Evolutionary conservation across 805 yeast genomes (phyloP).

Genomic region (Candida hispaniensis): DNA sequence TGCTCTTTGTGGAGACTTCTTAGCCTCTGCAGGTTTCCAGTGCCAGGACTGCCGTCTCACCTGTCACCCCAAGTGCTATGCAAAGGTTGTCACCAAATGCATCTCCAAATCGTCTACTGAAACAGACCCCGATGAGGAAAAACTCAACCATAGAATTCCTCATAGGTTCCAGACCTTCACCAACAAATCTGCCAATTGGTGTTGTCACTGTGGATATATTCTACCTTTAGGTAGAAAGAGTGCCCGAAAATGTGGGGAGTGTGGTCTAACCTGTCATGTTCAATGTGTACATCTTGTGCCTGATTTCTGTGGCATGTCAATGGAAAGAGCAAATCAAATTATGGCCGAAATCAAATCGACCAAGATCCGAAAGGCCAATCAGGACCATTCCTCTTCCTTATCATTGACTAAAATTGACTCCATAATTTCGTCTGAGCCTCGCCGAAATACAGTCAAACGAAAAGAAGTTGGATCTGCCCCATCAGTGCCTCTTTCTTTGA

Average conservation of each 20-base stretch:
- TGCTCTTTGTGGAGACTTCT: constrained; percentile 92
- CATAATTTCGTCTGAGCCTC: constrained; percentile 15
- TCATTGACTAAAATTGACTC: neutral
- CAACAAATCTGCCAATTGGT: constrained; percentile 96
- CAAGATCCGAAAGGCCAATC: constrained; percentile 31
- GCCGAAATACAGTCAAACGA: constrained; percentile 23
- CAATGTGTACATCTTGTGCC: constrained; percentile 92
- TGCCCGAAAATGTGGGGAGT: constrained; percentile 76
- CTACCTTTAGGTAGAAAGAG: constrained; percentile 92
- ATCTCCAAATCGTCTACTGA: constrained; percentile 63
- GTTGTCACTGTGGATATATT: constrained; percentile 97
- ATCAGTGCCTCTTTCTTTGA: constrained; percentile 14
- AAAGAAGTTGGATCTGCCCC: constrained; percentile 25
- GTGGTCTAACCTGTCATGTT: constrained; percentile 92
- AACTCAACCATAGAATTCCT: constrained; percentile 91
- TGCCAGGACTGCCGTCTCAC: constrained; percentile 71
- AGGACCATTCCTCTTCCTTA: constrained; percentile 1
- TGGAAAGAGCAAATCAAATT: constrained; percentile 91
- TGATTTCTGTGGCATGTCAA: constrained; percentile 96
- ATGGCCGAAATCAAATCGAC: constrained; percentile 74
- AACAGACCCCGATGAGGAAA: constrained; percentile 57
- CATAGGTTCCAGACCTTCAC: constrained; percentile 90
- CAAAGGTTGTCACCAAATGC: constrained; percentile 70
- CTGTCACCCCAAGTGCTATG: constrained; percentile 69
- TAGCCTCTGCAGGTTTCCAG: constrained; percentile 69